Evolutionary conservation across 2,329 filamentous ascomycete species (phyloP), one percentile per base, ranked within the genome.

Genomic region (Botryotinia narcissicola): DNA sequence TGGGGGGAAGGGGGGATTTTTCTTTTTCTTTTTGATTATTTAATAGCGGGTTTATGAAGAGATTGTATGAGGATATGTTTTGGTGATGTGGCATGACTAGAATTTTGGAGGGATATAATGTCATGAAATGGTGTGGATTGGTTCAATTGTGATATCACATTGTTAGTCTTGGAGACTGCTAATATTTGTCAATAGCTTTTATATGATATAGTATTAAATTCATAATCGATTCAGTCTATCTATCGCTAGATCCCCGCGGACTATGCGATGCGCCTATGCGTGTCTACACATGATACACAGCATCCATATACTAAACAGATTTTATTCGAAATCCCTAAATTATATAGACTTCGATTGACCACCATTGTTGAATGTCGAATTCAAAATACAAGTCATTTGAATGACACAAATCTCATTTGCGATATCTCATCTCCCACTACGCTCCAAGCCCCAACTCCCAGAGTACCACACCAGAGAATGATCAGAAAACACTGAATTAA

Each of bases 401-500:
- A 57, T 57, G 3, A 29, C n/a, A 16, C 7, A 2, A 57, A 18
- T 9, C 16, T 18, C 3, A 3, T 14, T 18, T 16, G 14, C 5
- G 48, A 14, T 8, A 54, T n/a, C 25, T n/a, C 48, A 14, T 51
- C 22, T 48, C 46, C 20, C 0, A 12, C 22, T 48, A 54, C 7
- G n/a, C 6, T n/a, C 51, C 14, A 7, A 29, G 6, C 6, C 51
- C 51, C 16, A 6, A 54, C 14, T 54, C 6, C 1, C 3, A 16
- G n/a, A 6, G 29, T 54, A 1, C 51, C 2, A 54, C n/a, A 54
- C 6, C 14, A 18, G 3, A 3, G 0, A 57, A 6, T 4, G 14
- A 18, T 3, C n/a, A 9, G 0, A 18, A 29, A 32, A 57, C 3
- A n/a, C n/a, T 14, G n/a, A 8, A 29, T 14, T n/a, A n/a, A 5